Percentiles rank a stretch among this genome's conserved stretches.
phyloP scores from a whole-genome alignment of 257 asterid genomes.

The Solanum sparsipilum region DNA sequence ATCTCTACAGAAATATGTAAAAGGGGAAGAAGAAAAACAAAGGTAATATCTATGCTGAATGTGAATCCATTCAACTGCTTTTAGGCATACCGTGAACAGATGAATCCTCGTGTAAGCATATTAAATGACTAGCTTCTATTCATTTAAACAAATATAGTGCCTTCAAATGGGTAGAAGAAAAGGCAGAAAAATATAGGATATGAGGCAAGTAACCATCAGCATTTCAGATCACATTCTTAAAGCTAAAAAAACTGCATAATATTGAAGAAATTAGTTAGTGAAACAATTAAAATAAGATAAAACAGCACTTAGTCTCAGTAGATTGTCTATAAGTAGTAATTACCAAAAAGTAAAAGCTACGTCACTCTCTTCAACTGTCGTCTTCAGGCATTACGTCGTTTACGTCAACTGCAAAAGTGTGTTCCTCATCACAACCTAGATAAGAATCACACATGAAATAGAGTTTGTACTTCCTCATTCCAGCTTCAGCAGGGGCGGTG shows the following conservation, averaged over 20 bases:
- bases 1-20: not conserved
- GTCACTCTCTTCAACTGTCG: not conserved
- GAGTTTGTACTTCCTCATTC: slow-evolving; percentile 4
- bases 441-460: slow-evolving; percentile 32
- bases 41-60: not conserved
- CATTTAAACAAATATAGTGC: not conserved
- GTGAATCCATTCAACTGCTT: not conserved
- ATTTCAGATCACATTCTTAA: not conserved
- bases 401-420: slow-evolving; percentile 16
- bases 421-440: slow-evolving; percentile 29
- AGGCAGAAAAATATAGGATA: not conserved
- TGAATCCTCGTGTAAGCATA: not conserved
- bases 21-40: not conserved
- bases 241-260: not conserved
- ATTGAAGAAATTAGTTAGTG: not conserved
- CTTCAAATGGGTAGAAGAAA: not conserved
- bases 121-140: not conserved
- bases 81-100: not conserved
- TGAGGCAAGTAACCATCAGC: not conserved
- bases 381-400: slow-evolving; percentile 3
- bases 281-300: not conserved
- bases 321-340: not conserved
- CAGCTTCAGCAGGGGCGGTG: slow-evolving; percentile 20
- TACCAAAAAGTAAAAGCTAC: not conserved
- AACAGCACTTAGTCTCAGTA: not conserved